A percentile compares a stretch with the other conserved stretches of the same genome.
phyloP scores from a whole-genome alignment of 768 basidiomycete genomes.

The Cytidiella melzeri region DNA sequence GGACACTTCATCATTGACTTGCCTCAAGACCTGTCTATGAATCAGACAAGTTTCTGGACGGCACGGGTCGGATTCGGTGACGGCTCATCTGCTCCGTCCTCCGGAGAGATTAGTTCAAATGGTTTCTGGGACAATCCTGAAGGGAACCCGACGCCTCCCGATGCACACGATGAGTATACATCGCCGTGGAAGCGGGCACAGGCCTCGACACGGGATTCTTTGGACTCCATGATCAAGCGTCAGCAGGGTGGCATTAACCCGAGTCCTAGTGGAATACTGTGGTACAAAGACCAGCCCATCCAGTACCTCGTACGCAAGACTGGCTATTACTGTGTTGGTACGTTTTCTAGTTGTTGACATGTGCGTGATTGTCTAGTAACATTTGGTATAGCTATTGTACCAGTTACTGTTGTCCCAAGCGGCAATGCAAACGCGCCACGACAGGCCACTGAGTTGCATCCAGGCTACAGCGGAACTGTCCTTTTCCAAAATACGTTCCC shows the following conservation, averaged over 20 bases:
- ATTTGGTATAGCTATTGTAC: constrained; percentile 79
- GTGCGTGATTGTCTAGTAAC: no score
- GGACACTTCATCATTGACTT: constrained; percentile 89
- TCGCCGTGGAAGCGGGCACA: constrained; percentile 42
- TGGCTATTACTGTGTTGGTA: constrained; percentile 95
- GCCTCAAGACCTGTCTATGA: constrained; percentile 51
- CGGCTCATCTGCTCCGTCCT: constrained; percentile 19
- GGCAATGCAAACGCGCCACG: constrained; percentile 13
- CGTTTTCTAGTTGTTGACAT: constrained; percentile 27
- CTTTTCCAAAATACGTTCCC: constrained; percentile 85
- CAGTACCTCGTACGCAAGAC: constrained; percentile 80
- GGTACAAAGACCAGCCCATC: constrained; percentile 60
- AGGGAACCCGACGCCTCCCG: constrained; percentile 51
- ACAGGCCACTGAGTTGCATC: constrained; percentile 59
- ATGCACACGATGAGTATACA: constrained; percentile 39
- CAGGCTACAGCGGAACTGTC: constrained; percentile 72
- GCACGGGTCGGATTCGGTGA: constrained; percentile 62
- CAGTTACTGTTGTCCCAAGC: constrained; percentile 67
- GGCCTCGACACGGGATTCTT: constrained; percentile 5
- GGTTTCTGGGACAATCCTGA: constrained; percentile 55
- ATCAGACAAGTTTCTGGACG: constrained; percentile 85
- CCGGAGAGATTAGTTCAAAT: constrained; percentile 20
- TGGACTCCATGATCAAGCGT: no score
- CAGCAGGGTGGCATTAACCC: no score
- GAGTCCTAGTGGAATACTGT: constrained; percentile 42